Evolutionary conservation across 1,139 yeast genomes (phyloP).

Genomic region (Pichia terricola): DNA sequence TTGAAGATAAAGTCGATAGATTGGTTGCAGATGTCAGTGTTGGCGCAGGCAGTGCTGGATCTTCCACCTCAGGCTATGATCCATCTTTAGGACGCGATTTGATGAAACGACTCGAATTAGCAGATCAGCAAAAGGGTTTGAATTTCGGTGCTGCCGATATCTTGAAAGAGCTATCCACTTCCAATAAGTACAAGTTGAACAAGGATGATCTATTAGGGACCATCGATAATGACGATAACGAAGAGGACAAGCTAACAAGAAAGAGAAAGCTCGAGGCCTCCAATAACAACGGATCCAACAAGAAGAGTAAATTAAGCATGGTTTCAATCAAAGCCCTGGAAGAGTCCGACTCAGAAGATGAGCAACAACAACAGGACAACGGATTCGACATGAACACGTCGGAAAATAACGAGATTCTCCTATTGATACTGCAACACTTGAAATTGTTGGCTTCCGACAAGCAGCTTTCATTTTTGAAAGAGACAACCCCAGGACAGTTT

Average conservation of each 20-base stretch:
- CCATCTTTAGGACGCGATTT: conserved; percentile 18
- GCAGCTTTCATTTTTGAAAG: conserved; percentile 37
- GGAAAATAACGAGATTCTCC: conserved; percentile 13
- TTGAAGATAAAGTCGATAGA: conserved; percentile 17
- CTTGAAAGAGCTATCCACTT: conserved; percentile 34
- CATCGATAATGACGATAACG: conserved; percentile 30
- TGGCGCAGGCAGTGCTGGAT: conserved; percentile 11
- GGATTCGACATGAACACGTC: conserved; percentile 6
- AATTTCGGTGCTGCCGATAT: conserved; percentile 47
- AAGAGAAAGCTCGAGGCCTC: conserved; percentile 18
- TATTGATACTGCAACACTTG: conserved; percentile 33
- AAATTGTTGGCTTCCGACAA: conserved; percentile 40
- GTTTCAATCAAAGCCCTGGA: conserved; percentile 7
- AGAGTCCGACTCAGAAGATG: conserved; percentile 25
- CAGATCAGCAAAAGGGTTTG: conserved; percentile 22
- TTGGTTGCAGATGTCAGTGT: conserved; percentile 18
- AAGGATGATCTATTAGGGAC: conserved; percentile 38
- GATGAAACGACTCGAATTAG: conserved; percentile 13
- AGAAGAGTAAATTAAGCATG: conserved; percentile 19
- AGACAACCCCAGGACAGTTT: conserved; percentile 33
- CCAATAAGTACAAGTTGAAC: conserved; percentile 16
- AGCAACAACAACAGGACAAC: conserved; percentile 20
- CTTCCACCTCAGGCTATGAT: conserved; percentile 24
- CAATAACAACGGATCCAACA: conserved; percentile 4
- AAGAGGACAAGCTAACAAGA: conserved; percentile 22